Percentiles rank a stretch among this genome's conserved stretches.
Conservation (phyloP, 345 rosid genomes). For the Moricandia arvensis region DNA sequence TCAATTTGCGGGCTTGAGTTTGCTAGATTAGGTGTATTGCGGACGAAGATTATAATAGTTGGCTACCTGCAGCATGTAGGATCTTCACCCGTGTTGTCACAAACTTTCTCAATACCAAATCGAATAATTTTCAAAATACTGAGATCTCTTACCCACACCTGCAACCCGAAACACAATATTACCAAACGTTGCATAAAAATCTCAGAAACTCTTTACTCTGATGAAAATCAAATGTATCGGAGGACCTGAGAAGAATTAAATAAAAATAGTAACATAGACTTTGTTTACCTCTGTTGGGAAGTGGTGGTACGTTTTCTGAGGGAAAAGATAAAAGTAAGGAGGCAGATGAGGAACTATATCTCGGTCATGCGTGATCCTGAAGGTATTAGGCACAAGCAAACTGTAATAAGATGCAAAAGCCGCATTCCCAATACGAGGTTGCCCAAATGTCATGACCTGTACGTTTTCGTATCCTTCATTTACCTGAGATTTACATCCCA, state of each 20-base stretch:
- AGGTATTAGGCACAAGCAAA: conserved; percentile 66
- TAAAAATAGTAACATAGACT: neutral
- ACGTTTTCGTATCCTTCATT: conserved; percentile 60
- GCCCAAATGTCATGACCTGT: conserved; percentile 89
- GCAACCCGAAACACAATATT: conserved; percentile 8
- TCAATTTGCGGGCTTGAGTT: conserved; percentile 1
- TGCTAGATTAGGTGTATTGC: neutral
- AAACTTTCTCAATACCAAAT: conserved; percentile 55
- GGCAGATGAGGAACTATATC: conserved; percentile 97
- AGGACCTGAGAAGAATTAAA: neutral
- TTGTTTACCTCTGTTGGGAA: conserved; percentile 86
- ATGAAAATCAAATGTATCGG: neutral
- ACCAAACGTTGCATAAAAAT: neutral
- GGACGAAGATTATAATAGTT: neutral
- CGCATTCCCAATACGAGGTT: conserved; percentile 94
- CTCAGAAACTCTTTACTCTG: neutral
- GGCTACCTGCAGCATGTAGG: conserved; percentile 68
- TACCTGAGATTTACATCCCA: conserved; percentile 50
- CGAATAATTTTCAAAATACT: conserved; percentile 23
- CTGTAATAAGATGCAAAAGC: conserved; percentile 73
- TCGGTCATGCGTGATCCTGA: conserved; percentile 72
- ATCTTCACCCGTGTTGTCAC: conserved; percentile 85
- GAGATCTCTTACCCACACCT: conserved; percentile 36
- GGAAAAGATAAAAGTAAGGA: conserved; percentile 67
- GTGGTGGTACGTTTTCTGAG: conserved; percentile 93